phyloP scores from a whole-genome alignment of 805 yeast genomes.

The Torulaspora indica region DNA sequence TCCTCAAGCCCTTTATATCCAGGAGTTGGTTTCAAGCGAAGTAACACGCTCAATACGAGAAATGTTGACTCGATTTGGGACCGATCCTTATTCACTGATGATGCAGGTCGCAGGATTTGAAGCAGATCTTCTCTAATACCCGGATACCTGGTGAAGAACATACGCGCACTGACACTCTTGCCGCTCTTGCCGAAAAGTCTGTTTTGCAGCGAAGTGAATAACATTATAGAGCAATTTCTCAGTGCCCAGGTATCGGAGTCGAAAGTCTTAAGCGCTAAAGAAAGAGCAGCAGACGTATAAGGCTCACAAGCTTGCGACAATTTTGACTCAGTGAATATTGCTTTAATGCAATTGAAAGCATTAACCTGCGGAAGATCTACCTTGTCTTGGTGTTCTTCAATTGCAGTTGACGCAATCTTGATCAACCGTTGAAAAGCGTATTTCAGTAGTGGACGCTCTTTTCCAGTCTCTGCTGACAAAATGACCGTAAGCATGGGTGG shows the following conservation, averaged over 20 bases:
- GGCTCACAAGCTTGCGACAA: conserved; percentile 50
- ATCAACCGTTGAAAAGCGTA: conserved; percentile 50
- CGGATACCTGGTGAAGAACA: conserved; percentile 65
- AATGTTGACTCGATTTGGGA: conserved; percentile 56
- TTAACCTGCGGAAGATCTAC: conserved; percentile 88
- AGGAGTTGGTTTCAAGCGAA: conserved; percentile 60
- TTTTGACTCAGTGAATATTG: conserved; percentile 65
- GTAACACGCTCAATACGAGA: conserved; percentile 68
- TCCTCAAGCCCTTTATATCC: conserved; percentile 49
- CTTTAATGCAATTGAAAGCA: conserved; percentile 80
- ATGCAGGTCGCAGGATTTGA: conserved; percentile 38
- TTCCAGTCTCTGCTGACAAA: conserved; percentile 46
- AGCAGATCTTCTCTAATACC: conserved; percentile 49
- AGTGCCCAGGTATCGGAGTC: conserved; percentile 74
- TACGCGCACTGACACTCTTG: conserved; percentile 48
- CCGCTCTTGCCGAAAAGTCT: conserved; percentile 64
- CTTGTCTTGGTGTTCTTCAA: conserved; percentile 45
- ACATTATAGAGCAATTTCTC: conserved; percentile 89
- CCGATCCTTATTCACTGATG: conserved; percentile 7
- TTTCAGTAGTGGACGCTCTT: conserved; percentile 40
- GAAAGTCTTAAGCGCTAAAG: conserved; percentile 58
- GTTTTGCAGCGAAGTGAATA: conserved; percentile 78
- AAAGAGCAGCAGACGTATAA: conserved; percentile 54
- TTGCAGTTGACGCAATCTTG: conserved; percentile 50
- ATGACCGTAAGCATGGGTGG: conserved; percentile 77